Conservation (phyloP, 345 rosid species). For the Toxicodendron radicans region DNA sequence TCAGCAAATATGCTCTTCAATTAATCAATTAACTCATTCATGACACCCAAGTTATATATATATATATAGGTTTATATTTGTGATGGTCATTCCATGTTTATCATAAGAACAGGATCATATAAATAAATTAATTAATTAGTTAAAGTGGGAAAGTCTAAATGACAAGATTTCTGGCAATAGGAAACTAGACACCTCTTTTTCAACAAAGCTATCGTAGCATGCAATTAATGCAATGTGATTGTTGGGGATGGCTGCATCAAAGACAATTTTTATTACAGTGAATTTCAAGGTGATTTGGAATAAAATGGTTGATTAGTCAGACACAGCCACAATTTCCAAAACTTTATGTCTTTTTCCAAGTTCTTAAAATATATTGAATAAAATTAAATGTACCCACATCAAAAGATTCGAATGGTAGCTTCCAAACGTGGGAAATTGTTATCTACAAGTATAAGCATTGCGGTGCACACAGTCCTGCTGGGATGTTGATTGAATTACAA, state of each 20-base stretch:
- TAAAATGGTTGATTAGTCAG: constrained; percentile 23
- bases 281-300: constrained; percentile 25
- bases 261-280: constrained; percentile 28
- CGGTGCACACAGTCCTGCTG: constrained; percentile 27
- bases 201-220: constrained; percentile 23
- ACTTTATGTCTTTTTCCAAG: constrained; percentile 48
- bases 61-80: no score
- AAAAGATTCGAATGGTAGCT: constrained; percentile 64
- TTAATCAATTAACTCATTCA: no score
- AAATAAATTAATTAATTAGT: no score
- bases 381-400: constrained; percentile 24
- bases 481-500: constrained; percentile 37
- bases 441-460: constrained; percentile 68
- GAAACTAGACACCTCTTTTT: constrained; percentile 20
- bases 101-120: background rate
- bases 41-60: no score
- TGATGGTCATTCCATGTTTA: background rate
- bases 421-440: constrained; percentile 67
- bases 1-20: no score
- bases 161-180: background rate
- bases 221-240: constrained; percentile 1
- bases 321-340: constrained; percentile 19
- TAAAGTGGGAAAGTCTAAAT: background rate
- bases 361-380: background rate
- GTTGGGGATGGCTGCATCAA: constrained; percentile 20